Percentiles rank a stretch among this genome's conserved stretches.
phyloP scores from a whole-genome alignment of 352 stramenopile genomes.

The Globisporangium barbulae region DNA sequence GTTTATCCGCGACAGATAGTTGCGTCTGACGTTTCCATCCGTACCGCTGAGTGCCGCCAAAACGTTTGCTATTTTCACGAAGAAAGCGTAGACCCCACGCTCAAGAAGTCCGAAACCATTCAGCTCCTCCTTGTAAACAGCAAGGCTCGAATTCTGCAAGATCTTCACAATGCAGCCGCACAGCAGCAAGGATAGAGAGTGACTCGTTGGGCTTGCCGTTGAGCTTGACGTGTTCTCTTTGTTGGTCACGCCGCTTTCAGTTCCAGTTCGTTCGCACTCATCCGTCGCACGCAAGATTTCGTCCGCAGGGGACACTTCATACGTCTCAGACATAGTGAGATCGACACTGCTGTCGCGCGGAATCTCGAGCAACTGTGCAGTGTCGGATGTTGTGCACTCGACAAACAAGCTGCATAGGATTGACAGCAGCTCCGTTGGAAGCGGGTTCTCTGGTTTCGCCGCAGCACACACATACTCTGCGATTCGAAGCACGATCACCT shows the following conservation, averaged over 20 bases:
- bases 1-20: slow-evolving; percentile 29
- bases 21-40: slow-evolving; percentile 13
- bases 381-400: slow-evolving; percentile 36
- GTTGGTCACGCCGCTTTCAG: not conserved
- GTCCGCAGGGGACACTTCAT: not conserved
- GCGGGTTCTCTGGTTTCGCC: slow-evolving; percentile 33
- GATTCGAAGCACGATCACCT: slow-evolving; percentile 68
- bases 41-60: slow-evolving; percentile 22
- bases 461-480: slow-evolving; percentile 76
- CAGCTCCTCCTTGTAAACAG: slow-evolving; percentile 44
- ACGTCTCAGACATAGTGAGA: not conserved
- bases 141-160: slow-evolving; percentile 32
- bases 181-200: slow-evolving; percentile 35
- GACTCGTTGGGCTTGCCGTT: not conserved
- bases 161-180: slow-evolving; percentile 68
- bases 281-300: not conserved
- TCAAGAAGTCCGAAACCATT: slow-evolving; percentile 62
- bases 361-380: slow-evolving; percentile 19
- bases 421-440: slow-evolving; percentile 59
- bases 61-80: slow-evolving; percentile 47
- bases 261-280: not conserved
- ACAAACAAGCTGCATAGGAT: slow-evolving; percentile 69
- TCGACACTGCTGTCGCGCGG: not conserved
- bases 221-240: not conserved
- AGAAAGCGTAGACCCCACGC: slow-evolving; percentile 46